Evolutionary conservation across 768 basidiomycete species (phyloP), one percentile per base, ranked within the genome.

Genomic region (Naganishia kalamii): DNA sequence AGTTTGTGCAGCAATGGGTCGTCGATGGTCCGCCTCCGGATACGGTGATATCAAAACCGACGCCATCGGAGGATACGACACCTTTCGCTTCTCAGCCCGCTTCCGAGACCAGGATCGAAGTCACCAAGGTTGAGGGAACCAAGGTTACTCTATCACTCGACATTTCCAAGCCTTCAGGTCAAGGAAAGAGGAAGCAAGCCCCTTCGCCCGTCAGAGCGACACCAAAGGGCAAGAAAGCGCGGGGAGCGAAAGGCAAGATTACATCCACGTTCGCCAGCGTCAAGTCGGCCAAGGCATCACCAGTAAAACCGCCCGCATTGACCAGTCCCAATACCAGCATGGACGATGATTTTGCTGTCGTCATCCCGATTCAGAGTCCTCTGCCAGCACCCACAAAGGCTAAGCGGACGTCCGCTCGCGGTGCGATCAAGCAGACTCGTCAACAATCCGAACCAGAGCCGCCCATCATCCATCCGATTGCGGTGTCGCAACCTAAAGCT

Each of bases 1-100:
- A 73, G 17, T 92, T 93, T 77, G 88, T 89, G 5, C 78, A 79
- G 41, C 74, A 85, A 23, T 72, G 70, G 62, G 66, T 75, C 4
- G 48, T 49, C 0, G 35, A 46, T 21, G 65, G 65, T 3, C 63
- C 63, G 12, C 35, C 63, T 11, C 51, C 63, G 23, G 51, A 40
- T 19, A 41, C 43, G 25, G 51, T 64, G 15, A 25, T 37, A 13
- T 11, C 17, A 12, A 32, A 46, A 27, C 33, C 19, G 4, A 23
- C 40, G 1, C 35, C 50, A 7, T 11, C 27, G 30, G 10, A 11
- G 7, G 19, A 10, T 8, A 11, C 12, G 43, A 10, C 43, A n/a
- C 43, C 43, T 11, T 44, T 33, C 23, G 63, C 12, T 1, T 13
- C 23, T 17, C 1, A 37, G 15, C 50, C 21, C 6, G 35, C 19